Percentiles rank a stretch among this genome's conserved stretches.
Evolutionary conservation across 2,329 filamentous ascomycete species (phyloP).

Genomic region (Colletotrichum limetticola): DNA sequence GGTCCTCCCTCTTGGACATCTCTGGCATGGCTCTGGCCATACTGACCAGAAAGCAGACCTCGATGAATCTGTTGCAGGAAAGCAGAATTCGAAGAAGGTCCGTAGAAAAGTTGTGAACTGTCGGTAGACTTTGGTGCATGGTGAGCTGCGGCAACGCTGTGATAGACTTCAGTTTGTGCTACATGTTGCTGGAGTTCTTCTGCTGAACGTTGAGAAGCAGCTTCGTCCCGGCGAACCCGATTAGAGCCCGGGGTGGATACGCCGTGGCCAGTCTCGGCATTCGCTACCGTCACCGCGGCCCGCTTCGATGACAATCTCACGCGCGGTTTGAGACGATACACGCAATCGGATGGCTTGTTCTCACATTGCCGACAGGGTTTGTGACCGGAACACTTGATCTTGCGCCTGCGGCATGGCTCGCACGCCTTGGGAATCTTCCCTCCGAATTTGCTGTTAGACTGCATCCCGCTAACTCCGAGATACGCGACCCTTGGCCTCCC

Average conservation of each 20-base stretch:
- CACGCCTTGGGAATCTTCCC: slow-evolving; percentile 38
- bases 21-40: slow-evolving; percentile 24
- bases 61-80: slow-evolving; percentile 45
- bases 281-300: slow-evolving; percentile 50
- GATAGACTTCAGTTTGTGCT: slow-evolving; percentile 42
- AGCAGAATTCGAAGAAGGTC: slow-evolving; percentile 43
- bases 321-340: slow-evolving; percentile 36
- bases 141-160: slow-evolving; percentile 38
- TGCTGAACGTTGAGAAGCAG: slow-evolving; percentile 6
- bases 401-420: slow-evolving; percentile 38
- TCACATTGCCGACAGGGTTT: slow-evolving; percentile 35
- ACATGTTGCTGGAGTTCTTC: slow-evolving; percentile 43
- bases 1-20: slow-evolving; percentile 40
- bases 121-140: slow-evolving; percentile 37
- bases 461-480: slow-evolving; percentile 18
- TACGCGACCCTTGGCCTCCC: background rate
- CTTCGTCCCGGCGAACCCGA: background rate
- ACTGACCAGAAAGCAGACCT: slow-evolving; percentile 38
- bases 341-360: slow-evolving; percentile 32
- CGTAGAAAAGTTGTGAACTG: slow-evolving; percentile 42
- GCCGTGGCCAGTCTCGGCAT: slow-evolving; percentile 38
- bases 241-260: background rate
- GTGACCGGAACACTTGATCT: slow-evolving; percentile 36
- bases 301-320: slow-evolving; percentile 39
- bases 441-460: slow-evolving; percentile 17